These are phyloP conservation scores for Phellinidium pouzarii DNA, from an alignment of 1,284 basidiomycete species.

Conservation along the genomic window DNA sequence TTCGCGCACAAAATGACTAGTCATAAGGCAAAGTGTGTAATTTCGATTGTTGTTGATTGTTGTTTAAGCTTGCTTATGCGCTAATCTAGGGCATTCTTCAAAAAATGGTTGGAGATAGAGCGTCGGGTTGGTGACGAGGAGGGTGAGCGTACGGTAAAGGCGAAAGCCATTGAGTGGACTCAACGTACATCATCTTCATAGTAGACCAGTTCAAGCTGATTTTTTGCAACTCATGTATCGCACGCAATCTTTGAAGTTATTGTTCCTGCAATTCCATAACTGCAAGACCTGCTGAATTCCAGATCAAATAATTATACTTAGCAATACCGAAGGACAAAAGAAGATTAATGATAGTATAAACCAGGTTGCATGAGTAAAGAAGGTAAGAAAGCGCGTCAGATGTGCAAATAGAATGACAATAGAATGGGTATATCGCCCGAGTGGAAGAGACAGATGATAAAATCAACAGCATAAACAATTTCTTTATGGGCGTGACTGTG, in stretches of 20 bases:
- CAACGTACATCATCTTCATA: conserved; percentile 36
- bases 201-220: conserved; percentile 27
- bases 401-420: conserved; percentile 33
- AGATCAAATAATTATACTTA: conserved; percentile 28
- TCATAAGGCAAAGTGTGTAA: conserved; percentile 84
- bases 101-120: conserved; percentile 95
- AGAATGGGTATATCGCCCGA: conserved; percentile 22
- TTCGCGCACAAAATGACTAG: conserved; percentile 83
- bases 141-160: conserved; percentile 78
- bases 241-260: neutral
- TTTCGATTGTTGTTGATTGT: neutral
- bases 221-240: conserved; percentile 21
- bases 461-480: conserved; percentile 24
- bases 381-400: conserved; percentile 20
- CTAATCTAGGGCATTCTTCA: conserved; percentile 74
- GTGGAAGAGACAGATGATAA: conserved; percentile 23
- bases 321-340: conserved; percentile 27
- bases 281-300: conserved; percentile 21
- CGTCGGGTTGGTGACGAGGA: conserved; percentile 81
- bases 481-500: conserved; percentile 58
- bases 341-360: conserved; percentile 35
- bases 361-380: conserved; percentile 33
- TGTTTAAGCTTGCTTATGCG: conserved; percentile 20
- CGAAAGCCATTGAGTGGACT: conserved; percentile 86
- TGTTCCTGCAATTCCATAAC: neutral